Base-by-base conservation (phyloP, 2,329 filamentous ascomycete species). In the Cercospora sesami region DNA sequence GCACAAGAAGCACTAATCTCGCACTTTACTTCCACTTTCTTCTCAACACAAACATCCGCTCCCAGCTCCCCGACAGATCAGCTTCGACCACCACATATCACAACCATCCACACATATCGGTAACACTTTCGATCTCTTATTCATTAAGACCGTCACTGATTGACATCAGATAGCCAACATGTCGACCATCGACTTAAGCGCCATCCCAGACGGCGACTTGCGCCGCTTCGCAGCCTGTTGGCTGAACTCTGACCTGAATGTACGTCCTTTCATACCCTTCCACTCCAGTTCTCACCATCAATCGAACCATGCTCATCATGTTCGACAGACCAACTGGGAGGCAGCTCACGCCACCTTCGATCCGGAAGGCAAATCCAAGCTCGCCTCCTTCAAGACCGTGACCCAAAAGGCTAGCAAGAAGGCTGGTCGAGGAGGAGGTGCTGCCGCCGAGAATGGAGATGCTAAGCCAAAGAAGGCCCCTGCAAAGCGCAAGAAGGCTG, bases 151-250 rank as follows among this genome's bases (percentile, higher is more conserved):
- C 21, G 36, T 57, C 51, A 10, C 64, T 45, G 7, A 28, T 14
- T 18, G 39, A 26, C 64, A 67, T 33, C 30, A 36, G 51, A 12
- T 21, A 64, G n/a, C 58, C 23, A 39, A 16, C 60, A 63, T 59
- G 62, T 68, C 26, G 31, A 4, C 48, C 23, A 67, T 68, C 61
- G 59, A 68, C 23, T 42, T 59, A 60, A 60, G 28, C 45, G 30
- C 42, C 31, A 51, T 58, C 53, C 5, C 60, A 12, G 69, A 70
- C 0, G 39, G 16, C 48, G 71, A 73, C 60, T 63, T 71, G 30
- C 65, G 64, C 45, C 71, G 71, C 67, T 71, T 71, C 65, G 69
- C 71, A 53, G 48, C 60, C 12, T 71, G 69, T 60, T 73, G 68
- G 68, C 64, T 73, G 8, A 61, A 42, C 53, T 63, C 39, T n/a